These are phyloP conservation scores for Heliosperma pusillum DNA, from an alignment of 148 eudicot species.

Conservation along the genomic window DNA sequence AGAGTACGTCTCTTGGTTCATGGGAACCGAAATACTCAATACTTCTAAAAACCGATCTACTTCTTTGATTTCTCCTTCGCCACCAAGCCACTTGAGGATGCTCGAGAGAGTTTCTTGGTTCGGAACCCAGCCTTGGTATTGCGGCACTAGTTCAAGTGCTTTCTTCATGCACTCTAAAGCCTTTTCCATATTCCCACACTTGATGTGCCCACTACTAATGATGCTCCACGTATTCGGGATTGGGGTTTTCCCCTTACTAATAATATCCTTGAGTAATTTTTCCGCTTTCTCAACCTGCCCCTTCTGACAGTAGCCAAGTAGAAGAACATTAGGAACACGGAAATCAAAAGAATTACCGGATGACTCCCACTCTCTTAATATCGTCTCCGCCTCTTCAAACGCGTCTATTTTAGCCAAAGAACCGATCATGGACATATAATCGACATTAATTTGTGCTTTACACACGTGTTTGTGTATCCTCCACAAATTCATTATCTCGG, in stretches of 20 bases:
- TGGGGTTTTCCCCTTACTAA: conserved; percentile 39
- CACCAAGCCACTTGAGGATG: conserved; percentile 46
- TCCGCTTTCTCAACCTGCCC: conserved; percentile 41
- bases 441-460: conserved; percentile 38
- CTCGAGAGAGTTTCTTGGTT: conserved; percentile 28
- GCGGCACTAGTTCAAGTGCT: conserved; percentile 34
- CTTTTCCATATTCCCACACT: conserved; percentile 33
- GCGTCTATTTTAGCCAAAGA: conserved; percentile 45
- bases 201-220: conserved; percentile 40
- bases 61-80: conserved; percentile 29
- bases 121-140: conserved; percentile 44
- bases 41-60: conserved; percentile 37
- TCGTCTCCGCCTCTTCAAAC: conserved; percentile 35
- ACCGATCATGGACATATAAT: conserved; percentile 41
- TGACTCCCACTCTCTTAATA: conserved; percentile 53
- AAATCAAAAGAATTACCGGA: conserved; percentile 41
- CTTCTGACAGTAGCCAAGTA: conserved; percentile 41
- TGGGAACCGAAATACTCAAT: conserved; percentile 24
- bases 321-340: conserved; percentile 44
- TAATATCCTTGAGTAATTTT: conserved; percentile 32
- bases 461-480: conserved; percentile 29
- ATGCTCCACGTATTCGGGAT: conserved; percentile 49
- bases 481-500: conserved; percentile 47
- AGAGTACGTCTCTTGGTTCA: conserved; percentile 26
- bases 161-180: conserved; percentile 41